Conservation (phyloP, 345 rosid species). For the Alliaria petiolata region DNA sequence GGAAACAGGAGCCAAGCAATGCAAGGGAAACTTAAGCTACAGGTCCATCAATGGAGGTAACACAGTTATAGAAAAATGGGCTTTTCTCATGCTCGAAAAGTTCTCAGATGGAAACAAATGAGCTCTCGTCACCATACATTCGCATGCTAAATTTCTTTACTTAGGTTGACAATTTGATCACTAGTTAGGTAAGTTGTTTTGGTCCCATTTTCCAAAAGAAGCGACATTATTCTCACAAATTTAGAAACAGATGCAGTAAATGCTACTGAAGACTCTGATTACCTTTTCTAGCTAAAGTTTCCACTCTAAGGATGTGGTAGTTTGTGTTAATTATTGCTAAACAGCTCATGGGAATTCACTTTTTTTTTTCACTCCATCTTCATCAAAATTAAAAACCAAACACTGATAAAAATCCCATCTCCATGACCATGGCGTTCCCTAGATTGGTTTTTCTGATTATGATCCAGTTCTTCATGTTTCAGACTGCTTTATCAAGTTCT, state of each 20-base stretch:
- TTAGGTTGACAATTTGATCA: background rate
- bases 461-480: conserved; percentile 16
- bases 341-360: conserved; percentile 19
- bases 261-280: conserved; percentile 12
- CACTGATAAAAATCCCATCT: conserved; percentile 11
- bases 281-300: background rate
- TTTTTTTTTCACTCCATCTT: conserved; percentile 7
- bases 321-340: conserved; percentile 14
- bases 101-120: too few relatives aligned
- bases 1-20: background rate
- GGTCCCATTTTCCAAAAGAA: background rate
- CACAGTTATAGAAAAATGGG: background rate
- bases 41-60: conserved; percentile 10
- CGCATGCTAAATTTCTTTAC: background rate
- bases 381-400: background rate
- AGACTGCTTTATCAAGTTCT: conserved; percentile 22
- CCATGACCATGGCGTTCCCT: background rate
- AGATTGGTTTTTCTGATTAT: background rate
- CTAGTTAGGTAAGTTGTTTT: conserved; percentile 2
- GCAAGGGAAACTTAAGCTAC: background rate
- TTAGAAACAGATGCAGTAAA: conserved; percentile 15
- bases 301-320: conserved; percentile 13
- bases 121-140: background rate
- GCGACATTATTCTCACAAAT: conserved; percentile 2
- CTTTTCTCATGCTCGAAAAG: conserved; percentile 6